phyloP scores from a whole-genome alignment of 2,329 filamentous ascomycete species.

The Xylaria digitata region DNA sequence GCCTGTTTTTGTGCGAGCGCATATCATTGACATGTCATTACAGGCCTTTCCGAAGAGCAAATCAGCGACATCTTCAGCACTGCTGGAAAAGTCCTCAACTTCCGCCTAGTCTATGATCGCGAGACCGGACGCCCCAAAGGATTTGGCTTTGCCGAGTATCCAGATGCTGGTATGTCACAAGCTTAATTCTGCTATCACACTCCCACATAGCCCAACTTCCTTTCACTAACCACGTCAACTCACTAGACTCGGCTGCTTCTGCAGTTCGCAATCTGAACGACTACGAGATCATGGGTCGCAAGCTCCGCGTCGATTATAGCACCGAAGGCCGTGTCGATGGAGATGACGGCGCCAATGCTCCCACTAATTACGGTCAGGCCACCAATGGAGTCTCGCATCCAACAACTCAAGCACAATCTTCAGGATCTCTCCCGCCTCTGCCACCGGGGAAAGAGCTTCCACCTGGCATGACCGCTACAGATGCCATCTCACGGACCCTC shows the following conservation, averaged over 20 bases:
- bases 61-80: conserved; percentile 94
- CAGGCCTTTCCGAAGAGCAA: conserved; percentile 94
- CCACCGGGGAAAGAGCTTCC: conserved; percentile 87
- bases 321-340: conserved; percentile 85
- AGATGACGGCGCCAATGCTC: conserved; percentile 58
- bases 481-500: conserved; percentile 92
- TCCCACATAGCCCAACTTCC: background rate
- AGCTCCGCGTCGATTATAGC: conserved; percentile 94
- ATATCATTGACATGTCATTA: conserved; percentile 19
- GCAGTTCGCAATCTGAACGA: conserved; percentile 96
- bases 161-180: conserved; percentile 76
- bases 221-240: conserved; percentile 24
- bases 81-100: conserved; percentile 89
- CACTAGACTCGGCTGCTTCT: conserved; percentile 80
- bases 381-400: conserved; percentile 50
- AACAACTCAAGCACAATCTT: conserved; percentile 48
- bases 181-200: background rate
- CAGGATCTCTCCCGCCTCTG: conserved; percentile 77
- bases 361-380: conserved; percentile 39
- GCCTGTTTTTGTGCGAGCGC: background rate
- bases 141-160: conserved; percentile 96
- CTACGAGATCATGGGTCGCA: conserved; percentile 93
- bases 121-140: conserved; percentile 95
- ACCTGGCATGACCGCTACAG: conserved; percentile 83
- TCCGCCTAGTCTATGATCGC: conserved; percentile 93